A percentile compares a stretch with the other conserved stretches of the same genome.
phyloP scores from a whole-genome alignment of 768 basidiomycete species.

The Lanmaoa rubissima region DNA sequence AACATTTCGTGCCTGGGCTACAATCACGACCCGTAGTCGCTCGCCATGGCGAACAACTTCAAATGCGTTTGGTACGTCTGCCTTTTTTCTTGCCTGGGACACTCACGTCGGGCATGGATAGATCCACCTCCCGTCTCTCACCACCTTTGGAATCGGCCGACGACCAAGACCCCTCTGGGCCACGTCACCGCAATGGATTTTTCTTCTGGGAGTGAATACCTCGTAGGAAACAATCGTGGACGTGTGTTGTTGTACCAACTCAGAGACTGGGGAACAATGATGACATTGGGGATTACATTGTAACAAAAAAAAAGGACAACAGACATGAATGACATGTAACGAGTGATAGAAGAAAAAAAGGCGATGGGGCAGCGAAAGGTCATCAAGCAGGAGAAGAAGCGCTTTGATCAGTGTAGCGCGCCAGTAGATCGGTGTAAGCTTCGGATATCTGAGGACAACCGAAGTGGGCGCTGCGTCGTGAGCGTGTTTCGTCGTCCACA shows the following conservation, averaged over 20 bases:
- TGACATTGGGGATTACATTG: constrained; percentile 2
- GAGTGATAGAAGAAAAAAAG: neutral
- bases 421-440: constrained; percentile 63
- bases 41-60: constrained; percentile 86
- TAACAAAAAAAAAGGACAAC: neutral
- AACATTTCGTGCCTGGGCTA: constrained; percentile 77
- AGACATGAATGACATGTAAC: constrained; percentile 6
- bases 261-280: constrained; percentile 54
- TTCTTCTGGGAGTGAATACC: constrained; percentile 81
- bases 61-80: constrained; percentile 74
- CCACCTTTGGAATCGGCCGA: constrained; percentile 94
- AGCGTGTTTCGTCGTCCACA: constrained; percentile 3
- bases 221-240: constrained; percentile 84
- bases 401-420: constrained; percentile 43
- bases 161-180: constrained; percentile 87
- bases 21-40: constrained; percentile 84
- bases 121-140: constrained; percentile 88
- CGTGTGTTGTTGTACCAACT: constrained; percentile 85
- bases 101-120: constrained; percentile 32
- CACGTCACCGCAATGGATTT: constrained; percentile 86
- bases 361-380: neutral
- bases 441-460: constrained; percentile 56
- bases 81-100: neutral
- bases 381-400: constrained; percentile 7
- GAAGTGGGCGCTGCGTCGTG: constrained; percentile 1